Conservation (phyloP, 768 basidiomycete genomes). For the Paxillus rubicundulus region DNA sequence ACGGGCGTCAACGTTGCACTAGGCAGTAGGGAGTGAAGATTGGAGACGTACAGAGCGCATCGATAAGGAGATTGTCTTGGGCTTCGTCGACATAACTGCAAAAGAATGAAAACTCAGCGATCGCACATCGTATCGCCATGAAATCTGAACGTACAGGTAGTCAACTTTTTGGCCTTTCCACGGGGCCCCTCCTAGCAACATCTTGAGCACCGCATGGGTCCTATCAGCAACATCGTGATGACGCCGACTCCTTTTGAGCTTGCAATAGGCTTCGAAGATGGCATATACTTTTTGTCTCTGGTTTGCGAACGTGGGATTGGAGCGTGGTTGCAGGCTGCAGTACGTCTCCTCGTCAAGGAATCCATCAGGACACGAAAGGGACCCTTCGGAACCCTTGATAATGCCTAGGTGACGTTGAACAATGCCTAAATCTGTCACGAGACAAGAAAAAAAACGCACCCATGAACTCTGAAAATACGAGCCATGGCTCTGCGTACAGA, state of each 20-base stretch:
- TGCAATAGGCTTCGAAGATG: conserved; percentile 53
- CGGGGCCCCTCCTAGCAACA: conserved; percentile 24
- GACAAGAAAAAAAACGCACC: conserved; percentile 35
- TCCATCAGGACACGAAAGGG: conserved; percentile 34
- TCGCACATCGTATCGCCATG: not conserved
- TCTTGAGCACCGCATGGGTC: conserved; percentile 50
- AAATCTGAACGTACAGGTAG: conserved; percentile 45
- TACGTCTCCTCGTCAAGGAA: conserved; percentile 48
- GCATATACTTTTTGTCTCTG: conserved; percentile 48
- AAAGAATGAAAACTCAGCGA: not conserved
- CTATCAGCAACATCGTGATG: conserved; percentile 62
- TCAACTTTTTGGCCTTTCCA: conserved; percentile 47
- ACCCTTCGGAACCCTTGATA: conserved; percentile 63
- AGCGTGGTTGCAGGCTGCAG: conserved; percentile 45
- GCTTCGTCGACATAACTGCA: conserved; percentile 67
- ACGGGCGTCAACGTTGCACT: conserved; percentile 3
- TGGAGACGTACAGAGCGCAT: conserved; percentile 49
- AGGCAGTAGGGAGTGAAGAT: not conserved
- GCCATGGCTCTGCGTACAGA: conserved; percentile 47
- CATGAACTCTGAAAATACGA: conserved; percentile 65
- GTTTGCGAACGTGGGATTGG: conserved; percentile 52
- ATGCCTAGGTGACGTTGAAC: conserved; percentile 38
- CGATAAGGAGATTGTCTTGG: conserved; percentile 69
- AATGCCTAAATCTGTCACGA: not conserved
- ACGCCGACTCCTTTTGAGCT: conserved; percentile 38